Evolutionary conservation across 108 stramenopile species (phyloP).

Genomic region (Cylindrotheca closterium): DNA sequence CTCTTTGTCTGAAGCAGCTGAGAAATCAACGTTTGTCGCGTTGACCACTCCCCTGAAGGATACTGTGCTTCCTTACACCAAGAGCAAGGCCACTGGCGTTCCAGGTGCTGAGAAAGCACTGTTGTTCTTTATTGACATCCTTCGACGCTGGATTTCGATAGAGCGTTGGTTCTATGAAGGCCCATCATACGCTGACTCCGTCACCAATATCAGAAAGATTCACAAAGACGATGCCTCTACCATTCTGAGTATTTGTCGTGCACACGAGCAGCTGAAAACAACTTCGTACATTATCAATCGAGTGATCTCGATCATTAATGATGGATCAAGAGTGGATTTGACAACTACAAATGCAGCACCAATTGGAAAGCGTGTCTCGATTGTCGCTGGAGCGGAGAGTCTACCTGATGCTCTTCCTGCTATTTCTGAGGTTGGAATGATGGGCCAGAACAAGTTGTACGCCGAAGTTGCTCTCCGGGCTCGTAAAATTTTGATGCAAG

Average conservation of each 20-base stretch:
- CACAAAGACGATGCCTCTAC: slow-evolving; percentile 63
- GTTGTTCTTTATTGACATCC: slow-evolving; percentile 59
- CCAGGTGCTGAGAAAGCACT: slow-evolving; percentile 83
- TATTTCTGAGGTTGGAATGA: slow-evolving; percentile 90
- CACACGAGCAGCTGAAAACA: slow-evolving; percentile 79
- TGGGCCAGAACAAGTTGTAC: slow-evolving; percentile 78
- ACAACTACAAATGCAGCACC: slow-evolving; percentile 38
- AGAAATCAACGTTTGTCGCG: slow-evolving; percentile 61
- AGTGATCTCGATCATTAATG: slow-evolving; percentile 85
- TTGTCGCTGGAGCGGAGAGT: slow-evolving; percentile 74
- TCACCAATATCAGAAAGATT: slow-evolving; percentile 84
- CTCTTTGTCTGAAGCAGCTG: slow-evolving; percentile 54
- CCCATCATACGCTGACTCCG: slow-evolving; percentile 84
- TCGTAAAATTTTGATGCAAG: slow-evolving; percentile 88
- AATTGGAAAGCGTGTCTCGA: slow-evolving; percentile 48
- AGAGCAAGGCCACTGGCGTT: slow-evolving; percentile 53
- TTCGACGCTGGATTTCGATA: slow-evolving; percentile 79
- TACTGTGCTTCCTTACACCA: slow-evolving; percentile 70
- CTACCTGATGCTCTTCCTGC: slow-evolving; percentile 78
- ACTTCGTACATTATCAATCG: slow-evolving; percentile 66
- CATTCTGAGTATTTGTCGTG: slow-evolving; percentile 81
- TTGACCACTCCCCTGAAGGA: slow-evolving; percentile 67
- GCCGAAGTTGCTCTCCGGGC: slow-evolving; percentile 78
- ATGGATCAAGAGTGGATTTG: slow-evolving; percentile 58
- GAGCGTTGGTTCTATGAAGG: slow-evolving; percentile 89